A percentile compares a stretch with the other conserved stretches of the same genome.
phyloP scores from a whole-genome alignment of 2,329 filamentous ascomycete genomes.

The Orbilia blumenaviensis region DNA sequence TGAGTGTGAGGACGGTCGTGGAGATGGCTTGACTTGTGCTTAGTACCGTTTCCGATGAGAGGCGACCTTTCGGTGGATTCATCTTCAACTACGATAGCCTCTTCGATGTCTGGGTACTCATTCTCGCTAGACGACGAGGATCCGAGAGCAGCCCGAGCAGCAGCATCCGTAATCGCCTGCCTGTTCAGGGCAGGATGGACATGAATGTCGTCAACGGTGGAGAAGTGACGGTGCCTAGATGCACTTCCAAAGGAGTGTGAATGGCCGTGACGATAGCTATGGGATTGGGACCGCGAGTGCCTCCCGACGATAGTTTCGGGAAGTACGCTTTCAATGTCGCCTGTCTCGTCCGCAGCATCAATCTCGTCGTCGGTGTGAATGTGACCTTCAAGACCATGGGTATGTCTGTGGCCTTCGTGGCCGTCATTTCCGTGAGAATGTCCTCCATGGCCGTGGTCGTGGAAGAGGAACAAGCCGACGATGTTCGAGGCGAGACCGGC shows the following conservation, averaged over 20 bases:
- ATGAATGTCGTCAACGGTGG: slow-evolving; percentile 71
- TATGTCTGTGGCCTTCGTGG: slow-evolving; percentile 60
- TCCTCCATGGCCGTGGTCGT: slow-evolving; percentile 84
- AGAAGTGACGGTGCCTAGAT: slow-evolving; percentile 56
- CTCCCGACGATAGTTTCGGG: slow-evolving; percentile 70
- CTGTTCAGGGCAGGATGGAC: slow-evolving; percentile 90
- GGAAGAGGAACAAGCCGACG: slow-evolving; percentile 86
- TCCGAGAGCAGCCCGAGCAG: slow-evolving; percentile 69
- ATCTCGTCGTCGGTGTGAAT: slow-evolving; percentile 62
- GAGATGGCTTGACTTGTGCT: slow-evolving; percentile 58
- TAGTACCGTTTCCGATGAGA: slow-evolving; percentile 58
- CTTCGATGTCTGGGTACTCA: slow-evolving; percentile 68
- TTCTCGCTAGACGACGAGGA: slow-evolving; percentile 67
- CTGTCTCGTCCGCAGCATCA: slow-evolving; percentile 67
- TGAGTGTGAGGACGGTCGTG: slow-evolving; percentile 57
- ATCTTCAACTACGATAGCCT: slow-evolving; percentile 60
- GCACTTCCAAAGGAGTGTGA: slow-evolving; percentile 62
- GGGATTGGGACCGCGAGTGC: slow-evolving; percentile 57
- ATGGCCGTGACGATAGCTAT: slow-evolving; percentile 60
- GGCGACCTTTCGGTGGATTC: slow-evolving; percentile 62
- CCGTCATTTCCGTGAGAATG: slow-evolving; percentile 64
- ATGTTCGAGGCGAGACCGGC: slow-evolving; percentile 88
- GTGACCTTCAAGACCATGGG: slow-evolving; percentile 67
- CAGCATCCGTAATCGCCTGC: slow-evolving; percentile 88
- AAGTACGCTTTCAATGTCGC: slow-evolving; percentile 70